Evolutionary conservation across 495 filamentous ascomycete genomes (phyloP).

Genomic region (Podospora conica): DNA sequence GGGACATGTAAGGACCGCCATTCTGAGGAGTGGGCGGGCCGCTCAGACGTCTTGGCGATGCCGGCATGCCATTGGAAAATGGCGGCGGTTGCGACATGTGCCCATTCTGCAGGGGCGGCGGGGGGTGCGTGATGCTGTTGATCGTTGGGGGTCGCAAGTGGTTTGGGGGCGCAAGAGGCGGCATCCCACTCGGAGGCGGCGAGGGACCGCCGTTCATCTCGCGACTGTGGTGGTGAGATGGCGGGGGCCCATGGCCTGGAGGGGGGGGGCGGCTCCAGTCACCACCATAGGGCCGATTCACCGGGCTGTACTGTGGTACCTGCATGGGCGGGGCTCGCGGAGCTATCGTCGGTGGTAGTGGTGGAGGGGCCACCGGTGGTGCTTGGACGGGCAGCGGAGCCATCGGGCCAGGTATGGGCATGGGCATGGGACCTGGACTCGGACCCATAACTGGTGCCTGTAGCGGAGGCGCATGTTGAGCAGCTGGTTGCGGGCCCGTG

Average conservation of each 20-base stretch:
- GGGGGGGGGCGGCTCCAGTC: slow-evolving; percentile 35
- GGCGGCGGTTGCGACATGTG: slow-evolving; percentile 34
- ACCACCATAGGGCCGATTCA: slow-evolving; percentile 22
- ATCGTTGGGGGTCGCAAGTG: slow-evolving; percentile 39
- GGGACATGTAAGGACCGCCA: slow-evolving; percentile 18
- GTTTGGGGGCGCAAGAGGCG: slow-evolving; percentile 37
- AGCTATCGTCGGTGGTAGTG: slow-evolving; percentile 22
- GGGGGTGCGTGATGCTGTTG: slow-evolving; percentile 25
- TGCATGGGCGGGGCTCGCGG: slow-evolving; percentile 27
- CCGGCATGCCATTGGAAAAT: slow-evolving; percentile 35
- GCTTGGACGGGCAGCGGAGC: slow-evolving; percentile 34
- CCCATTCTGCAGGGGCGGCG: slow-evolving; percentile 36
- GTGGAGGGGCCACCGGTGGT: slow-evolving; percentile 18
- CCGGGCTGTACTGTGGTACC: slow-evolving; percentile 22
- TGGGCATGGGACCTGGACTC: slow-evolving; percentile 22
- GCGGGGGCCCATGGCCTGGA: slow-evolving; percentile 28
- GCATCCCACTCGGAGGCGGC: slow-evolving; percentile 27
- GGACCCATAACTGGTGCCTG: slow-evolving; percentile 37
- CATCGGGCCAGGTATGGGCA: slow-evolving; percentile 33
- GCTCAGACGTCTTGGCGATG: slow-evolving; percentile 32
- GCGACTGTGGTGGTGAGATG: slow-evolving; percentile 25
- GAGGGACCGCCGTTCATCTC: slow-evolving; percentile 39
- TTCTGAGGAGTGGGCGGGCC: slow-evolving; percentile 24
- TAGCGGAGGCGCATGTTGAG: slow-evolving; percentile 13
- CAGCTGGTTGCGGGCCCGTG: slow-evolving; percentile 8